phyloP scores from a whole-genome alignment of 768 basidiomycete species.

The Pilatotrama ljubarskyi region DNA sequence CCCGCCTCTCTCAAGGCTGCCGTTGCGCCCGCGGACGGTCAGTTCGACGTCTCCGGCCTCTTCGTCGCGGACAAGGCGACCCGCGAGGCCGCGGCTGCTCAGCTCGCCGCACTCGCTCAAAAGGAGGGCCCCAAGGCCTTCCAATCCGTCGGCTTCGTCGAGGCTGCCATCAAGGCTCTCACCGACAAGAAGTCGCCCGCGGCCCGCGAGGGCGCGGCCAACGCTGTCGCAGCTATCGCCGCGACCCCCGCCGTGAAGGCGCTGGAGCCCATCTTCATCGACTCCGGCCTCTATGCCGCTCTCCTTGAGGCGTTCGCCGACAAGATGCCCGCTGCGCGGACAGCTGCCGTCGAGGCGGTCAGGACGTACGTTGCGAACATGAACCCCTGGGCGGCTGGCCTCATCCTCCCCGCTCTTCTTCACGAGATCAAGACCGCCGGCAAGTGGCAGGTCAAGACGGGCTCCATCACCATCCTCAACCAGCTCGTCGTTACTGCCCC shows the following conservation, averaged over 20 bases:
- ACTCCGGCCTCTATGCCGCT: constrained; percentile 80
- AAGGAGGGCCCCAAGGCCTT: constrained; percentile 84
- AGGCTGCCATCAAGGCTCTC: constrained; percentile 80
- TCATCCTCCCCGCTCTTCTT: constrained; percentile 85
- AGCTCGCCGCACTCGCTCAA: constrained; percentile 73
- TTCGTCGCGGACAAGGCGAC: constrained; percentile 85
- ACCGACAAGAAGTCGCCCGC: constrained; percentile 94
- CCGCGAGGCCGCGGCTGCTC: constrained; percentile 68
- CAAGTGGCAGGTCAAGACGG: constrained; percentile 97
- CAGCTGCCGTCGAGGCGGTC: constrained; percentile 82
- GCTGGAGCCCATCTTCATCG: constrained; percentile 86
- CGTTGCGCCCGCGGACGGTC: constrained; percentile 52
- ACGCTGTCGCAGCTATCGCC: constrained; percentile 64
- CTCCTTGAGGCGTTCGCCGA: constrained; percentile 94
- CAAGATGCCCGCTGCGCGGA: constrained; percentile 88
- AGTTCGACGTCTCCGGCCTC: constrained; percentile 72
- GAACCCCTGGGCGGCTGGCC: constrained; percentile 86
- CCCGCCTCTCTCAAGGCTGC: constrained; percentile 73
- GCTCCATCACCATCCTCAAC: constrained; percentile 78
- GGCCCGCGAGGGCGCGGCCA: constrained; percentile 85
- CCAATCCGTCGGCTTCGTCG: constrained; percentile 64
- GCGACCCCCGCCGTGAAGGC: constrained; percentile 70
- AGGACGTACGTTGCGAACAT: constrained; percentile 70
- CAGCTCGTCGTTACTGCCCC: constrained; percentile 86
- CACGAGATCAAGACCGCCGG: constrained; percentile 93